Evolutionary conservation across 1,139 yeast genomes (phyloP), one percentile per base, ranked within the genome.

Genomic region (Yamadazyma epiphylla): DNA sequence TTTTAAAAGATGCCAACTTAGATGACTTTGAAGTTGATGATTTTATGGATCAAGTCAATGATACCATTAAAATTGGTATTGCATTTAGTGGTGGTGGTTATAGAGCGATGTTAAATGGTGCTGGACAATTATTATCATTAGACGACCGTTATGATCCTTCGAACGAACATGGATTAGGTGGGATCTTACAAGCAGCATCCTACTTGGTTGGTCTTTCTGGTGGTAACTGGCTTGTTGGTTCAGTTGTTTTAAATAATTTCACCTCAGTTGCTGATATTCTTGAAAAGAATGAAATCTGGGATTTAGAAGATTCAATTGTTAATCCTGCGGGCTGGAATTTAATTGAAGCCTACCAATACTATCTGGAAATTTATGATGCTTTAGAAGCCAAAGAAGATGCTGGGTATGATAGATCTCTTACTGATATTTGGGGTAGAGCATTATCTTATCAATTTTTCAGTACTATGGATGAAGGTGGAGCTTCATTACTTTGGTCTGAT

Each of bases 401-500:
- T 1, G 96, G 95, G 2, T 89, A 71, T 57, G 79, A 81, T 31
- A 63, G 79, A 20, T 76, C 89, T 5, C 47, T 89, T 33, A 87
- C 96, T n/a, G 96, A 88, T 60, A 74, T 84, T 39, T 89, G 96
- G 96, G 94, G 94, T n/a, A 68, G 95, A 49, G 81, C 87, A 1
- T 64, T 88, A 31, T 74, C 94, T 1, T 74, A 80, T 48, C 94
- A 86, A 57, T 81, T 82, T 52, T 78, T 88, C 51, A 64, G 80
- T 36, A 64, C 65, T 33, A 61, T 65, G 29, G 53, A 69, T 22
- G 71, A 75, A 40, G 75, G 74, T 33, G 86, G 84, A 33, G 79
- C 74, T 2, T 79, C 74, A 5, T 62, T 80, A 46, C 72, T 84
- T 3, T 83, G 84, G 75, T 71, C 85, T 7, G 75, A 78, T 28